Evolutionary conservation across 2,329 filamentous ascomycete species (phyloP).

Genomic region (Epichloe gansuensis): DNA sequence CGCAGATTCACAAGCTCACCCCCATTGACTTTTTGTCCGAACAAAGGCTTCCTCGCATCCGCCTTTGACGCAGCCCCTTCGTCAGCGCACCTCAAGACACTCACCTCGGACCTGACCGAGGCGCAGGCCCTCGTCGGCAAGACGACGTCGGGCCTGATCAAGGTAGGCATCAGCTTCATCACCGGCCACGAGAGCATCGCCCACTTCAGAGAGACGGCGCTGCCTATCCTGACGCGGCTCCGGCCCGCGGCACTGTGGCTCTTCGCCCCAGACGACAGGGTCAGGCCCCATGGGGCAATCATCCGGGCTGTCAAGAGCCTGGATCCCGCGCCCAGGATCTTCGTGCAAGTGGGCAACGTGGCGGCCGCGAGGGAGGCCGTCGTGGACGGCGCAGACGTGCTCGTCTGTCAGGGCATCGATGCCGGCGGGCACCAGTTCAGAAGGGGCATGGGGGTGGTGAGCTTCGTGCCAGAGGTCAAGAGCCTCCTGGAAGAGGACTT

Average conservation of each 20-base stretch:
- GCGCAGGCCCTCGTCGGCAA: conserved; percentile 16
- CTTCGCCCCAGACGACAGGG: conserved; percentile 43
- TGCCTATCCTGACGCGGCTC: conserved; percentile 40
- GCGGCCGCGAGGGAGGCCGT: conserved; percentile 38
- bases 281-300: conserved; percentile 25
- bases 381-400: conserved; percentile 38
- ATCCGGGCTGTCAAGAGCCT: conserved; percentile 22
- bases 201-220: conserved; percentile 28
- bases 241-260: conserved; percentile 52
- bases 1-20: neutral
- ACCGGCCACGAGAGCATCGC: conserved; percentile 34
- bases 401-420: conserved; percentile 52
- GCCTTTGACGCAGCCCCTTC: conserved; percentile 17
- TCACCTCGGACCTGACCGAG: conserved; percentile 21
- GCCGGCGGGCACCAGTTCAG: conserved; percentile 52
- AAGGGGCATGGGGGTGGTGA: conserved; percentile 39
- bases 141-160: conserved; percentile 30
- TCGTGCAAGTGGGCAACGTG: conserved; percentile 51
- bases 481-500: conserved; percentile 31
- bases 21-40: neutral
- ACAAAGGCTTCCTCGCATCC: conserved; percentile 21
- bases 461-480: conserved; percentile 44
- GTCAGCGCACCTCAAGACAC: conserved; percentile 20
- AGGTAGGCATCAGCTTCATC: conserved; percentile 45
- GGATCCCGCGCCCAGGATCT: conserved; percentile 31